phyloP scores from a whole-genome alignment of 1,139 yeast genomes.

The Magnusiomyces paraingens region DNA sequence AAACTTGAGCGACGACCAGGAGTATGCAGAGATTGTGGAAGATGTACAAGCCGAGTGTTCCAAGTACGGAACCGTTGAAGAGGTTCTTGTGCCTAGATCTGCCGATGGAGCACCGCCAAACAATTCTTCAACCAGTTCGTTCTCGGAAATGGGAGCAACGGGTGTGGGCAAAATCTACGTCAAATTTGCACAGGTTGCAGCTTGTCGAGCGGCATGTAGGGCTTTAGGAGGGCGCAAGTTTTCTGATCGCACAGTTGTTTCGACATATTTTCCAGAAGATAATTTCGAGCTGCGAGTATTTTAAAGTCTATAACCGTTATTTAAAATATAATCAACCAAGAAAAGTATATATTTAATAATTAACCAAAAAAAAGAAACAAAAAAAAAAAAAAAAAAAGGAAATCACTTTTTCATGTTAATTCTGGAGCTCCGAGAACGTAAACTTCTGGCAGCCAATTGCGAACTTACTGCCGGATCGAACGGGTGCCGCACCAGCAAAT shows the following conservation, averaged over 20 bases:
- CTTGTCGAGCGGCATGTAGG: slow-evolving; percentile 53
- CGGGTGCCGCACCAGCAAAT: slow-evolving; percentile 64
- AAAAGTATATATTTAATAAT: too few relatives aligned
- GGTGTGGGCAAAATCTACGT: slow-evolving; percentile 72
- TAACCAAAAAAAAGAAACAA: too few relatives aligned
- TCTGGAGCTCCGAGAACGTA: too few relatives aligned
- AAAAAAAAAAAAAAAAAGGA: too few relatives aligned
- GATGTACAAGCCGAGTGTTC: slow-evolving; percentile 50
- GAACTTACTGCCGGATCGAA: slow-evolving; percentile 38
- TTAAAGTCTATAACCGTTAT: slow-evolving; percentile 19
- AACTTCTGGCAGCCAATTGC: too few relatives aligned
- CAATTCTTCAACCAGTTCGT: too few relatives aligned
- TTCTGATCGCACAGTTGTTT: slow-evolving; percentile 63
- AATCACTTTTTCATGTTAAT: too few relatives aligned
- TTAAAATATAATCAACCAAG: too few relatives aligned
- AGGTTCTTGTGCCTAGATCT: slow-evolving; percentile 64
- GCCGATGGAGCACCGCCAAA: slow-evolving; percentile 39
- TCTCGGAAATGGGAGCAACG: slow-evolving; percentile 31
- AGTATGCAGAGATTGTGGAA: slow-evolving; percentile 44
- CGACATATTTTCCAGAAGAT: slow-evolving; percentile 54
- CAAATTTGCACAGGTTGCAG: slow-evolving; percentile 48
- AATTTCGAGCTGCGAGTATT: slow-evolving; percentile 39
- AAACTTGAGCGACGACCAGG: slow-evolving; percentile 51
- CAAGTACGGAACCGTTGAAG: slow-evolving; percentile 47
- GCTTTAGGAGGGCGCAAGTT: slow-evolving; percentile 64